Evolutionary conservation across 1,139 yeast genomes (phyloP), one percentile per base, ranked within the genome.

Genomic region (Diutina pseudorugosa): DNA sequence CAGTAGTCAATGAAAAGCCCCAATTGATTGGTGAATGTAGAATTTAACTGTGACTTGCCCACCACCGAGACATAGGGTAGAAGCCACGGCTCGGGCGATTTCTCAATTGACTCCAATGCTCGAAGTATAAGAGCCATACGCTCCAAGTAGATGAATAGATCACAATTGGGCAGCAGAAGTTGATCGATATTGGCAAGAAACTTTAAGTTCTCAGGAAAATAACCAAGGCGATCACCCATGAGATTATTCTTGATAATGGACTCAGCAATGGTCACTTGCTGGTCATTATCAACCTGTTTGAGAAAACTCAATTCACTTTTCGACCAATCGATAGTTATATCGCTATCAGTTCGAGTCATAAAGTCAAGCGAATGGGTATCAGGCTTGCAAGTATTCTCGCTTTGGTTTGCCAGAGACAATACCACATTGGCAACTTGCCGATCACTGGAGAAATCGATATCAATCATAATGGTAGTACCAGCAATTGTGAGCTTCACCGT

Each of bases 401-500:
- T 27, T 27, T 58, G 72, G 54, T 63, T 65, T 0, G 72, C 76
- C 64, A 68, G 66, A 0, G 77, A 72, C 51, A 72, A 61, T 9
- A 72, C 64, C 14, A 72, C 70, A 27, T 65, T 57, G 14, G 66
- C 57, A 1, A 72, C 63, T 14, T 55, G 57, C 1, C 54, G 57
- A 51, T 65, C 68, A 30, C 61, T 65, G 4, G 62, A 56, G 55
- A 71, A 72, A 55, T 73, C 79, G 30, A 74, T 65, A 55, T 74
- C 79, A n/a, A 74, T 63, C 49, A 74, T 62, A 5, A 73, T 68
- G 23, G 70, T 62, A 1, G 75, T 67, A 3, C 77, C 77, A 1
- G 77, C 78, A 43, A 74, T 73, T 9, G 76, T 67, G 51, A 74
- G 62, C 53, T 77, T 61, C 53, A 66, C 64, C 19, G 62, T 57